Evolutionary conservation across 2,329 filamentous ascomycete genomes (phyloP), one percentile per base, ranked within the genome.

Genomic region (Fusarium sp.): DNA sequence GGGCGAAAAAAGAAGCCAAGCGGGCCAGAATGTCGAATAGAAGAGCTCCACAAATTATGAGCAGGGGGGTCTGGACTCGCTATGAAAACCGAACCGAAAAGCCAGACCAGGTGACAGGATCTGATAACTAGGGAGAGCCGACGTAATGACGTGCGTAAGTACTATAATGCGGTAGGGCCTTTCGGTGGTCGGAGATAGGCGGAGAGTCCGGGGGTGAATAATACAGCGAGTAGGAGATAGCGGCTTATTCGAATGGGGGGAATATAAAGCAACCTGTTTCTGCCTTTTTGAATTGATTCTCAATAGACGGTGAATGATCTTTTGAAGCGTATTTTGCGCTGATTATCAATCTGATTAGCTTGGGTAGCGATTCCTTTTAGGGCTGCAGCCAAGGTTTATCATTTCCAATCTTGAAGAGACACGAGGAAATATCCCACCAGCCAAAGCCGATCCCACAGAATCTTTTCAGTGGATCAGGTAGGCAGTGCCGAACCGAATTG

Each of bases 111-210:
- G 32, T 50, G 56, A 45, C 43, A 25, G 64, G 70, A 72, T 72
- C 70, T 71, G 70, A 72, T 72, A 72, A 72, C 32, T 61, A 35
- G 13, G 13, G 13, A 34, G 39, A 62, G 63, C 62, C 37, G 41
- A 71, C 43, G 63, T 43, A 65, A 74, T 74, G 72, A 62, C 58
- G 68, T 72, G 61, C 39, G 34, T n/a, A 30, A 52, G 48, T 30
- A 18, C 35, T 37, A 37, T 48, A 30, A 69, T 60, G 57, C 20
- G 45, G 48, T 18, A n/a, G 18, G 57, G 61, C 23, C 27, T 50
- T 60, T 75, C 65, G 72, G 72, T 45, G 62, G 43, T 74, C 67
- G 72, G 72, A 75, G 66, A 57, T 73, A 75, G 69, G 52, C 72
- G 57, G 63, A 20, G 50, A 25, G 34, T 43, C 23, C n/a, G 59